Evolutionary conservation across 257 asterid genomes (phyloP).

Genomic region (Verbascum thapsus): DNA sequence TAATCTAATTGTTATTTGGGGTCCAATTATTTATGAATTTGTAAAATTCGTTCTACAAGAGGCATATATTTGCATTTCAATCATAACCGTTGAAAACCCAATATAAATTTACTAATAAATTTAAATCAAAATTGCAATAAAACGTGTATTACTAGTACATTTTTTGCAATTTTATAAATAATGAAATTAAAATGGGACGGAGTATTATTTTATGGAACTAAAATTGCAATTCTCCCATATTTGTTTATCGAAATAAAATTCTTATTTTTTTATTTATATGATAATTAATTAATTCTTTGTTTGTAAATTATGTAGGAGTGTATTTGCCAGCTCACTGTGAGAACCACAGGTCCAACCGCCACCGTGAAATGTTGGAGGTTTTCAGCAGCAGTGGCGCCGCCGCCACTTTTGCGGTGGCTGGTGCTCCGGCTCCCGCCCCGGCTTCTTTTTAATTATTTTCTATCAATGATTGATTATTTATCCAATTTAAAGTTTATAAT

Average conservation of each 20-base stretch:
- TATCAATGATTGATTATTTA: not conserved
- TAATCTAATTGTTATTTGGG: too few species aligned
- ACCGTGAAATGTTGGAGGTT: slow-evolving; percentile 59
- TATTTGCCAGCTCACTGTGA: slow-evolving; percentile 59
- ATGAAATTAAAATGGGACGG: too few species aligned
- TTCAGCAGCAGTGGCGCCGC: slow-evolving; percentile 50
- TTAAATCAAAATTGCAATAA: too few species aligned
- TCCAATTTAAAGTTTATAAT: slow-evolving; percentile 15
- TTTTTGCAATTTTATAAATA: too few species aligned
- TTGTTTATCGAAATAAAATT: not conserved
- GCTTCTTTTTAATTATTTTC: slow-evolving; percentile 23
- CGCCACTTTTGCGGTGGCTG: slow-evolving; percentile 23
- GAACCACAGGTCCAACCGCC: slow-evolving; percentile 50
- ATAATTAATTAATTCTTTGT: not conserved
- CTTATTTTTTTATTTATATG: not conserved
- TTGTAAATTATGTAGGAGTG: slow-evolving; percentile 52
- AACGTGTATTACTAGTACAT: too few species aligned
- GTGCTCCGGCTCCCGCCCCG: slow-evolving; percentile 22
- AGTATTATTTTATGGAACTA: too few species aligned
- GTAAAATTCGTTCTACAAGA: too few species aligned
- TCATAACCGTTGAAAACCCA: too few species aligned
- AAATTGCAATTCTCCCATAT: too few species aligned
- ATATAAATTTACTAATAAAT: too few species aligned
- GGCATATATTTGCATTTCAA: too few species aligned
- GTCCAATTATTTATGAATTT: too few species aligned